Base-by-base conservation (phyloP, 495 filamentous ascomycete genomes). In the Parachaetomium inaequale region DNA sequence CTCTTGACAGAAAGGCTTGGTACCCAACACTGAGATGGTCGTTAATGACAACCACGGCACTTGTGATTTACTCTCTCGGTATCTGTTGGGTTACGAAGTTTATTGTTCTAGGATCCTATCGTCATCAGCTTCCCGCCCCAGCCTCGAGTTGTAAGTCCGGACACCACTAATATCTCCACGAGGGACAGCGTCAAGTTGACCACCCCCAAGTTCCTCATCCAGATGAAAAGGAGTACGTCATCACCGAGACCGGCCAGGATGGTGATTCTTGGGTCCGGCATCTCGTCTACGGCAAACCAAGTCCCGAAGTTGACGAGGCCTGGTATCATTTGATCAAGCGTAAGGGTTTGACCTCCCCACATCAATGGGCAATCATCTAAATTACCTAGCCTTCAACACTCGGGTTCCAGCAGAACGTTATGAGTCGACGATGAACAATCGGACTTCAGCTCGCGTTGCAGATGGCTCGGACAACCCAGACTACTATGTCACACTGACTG, bases 401-500 rank as follows among this genome's bases (percentile, higher is more conserved):
- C 53, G 55, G 6, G 55, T 63, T n/a, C 61, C 61, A 4, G 46
- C 49, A 25, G 46, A 45, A 10, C 49, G 46, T 7, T 63, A 55
- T 46, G 46, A 58, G 11, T 31, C 53, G 23, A 45, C 23, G 34
- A 62, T 56, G 52, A 6, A 17, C 26, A 50, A 50, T 23, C 61
- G 61, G 23, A 19, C 34, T 6, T 52, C 61, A 6, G 61, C 46
- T 25, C 53, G 50, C 10, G 14, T 62, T 2, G 42, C 32, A 4
- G 55, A 58, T 23, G 61, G 61, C 12, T 58, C 54, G 0, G 53
- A 29, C 15, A 53, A 62, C 7, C 51, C 51, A 7, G 52, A 56
- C 17, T 58, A 63, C 46, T 63, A 63, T 36, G 61, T 63, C n/a
- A 63, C 61, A 19, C 61, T 63, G 25, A 63, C 61, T 5, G 46